Evolutionary conservation across 805 yeast species (phyloP).

Genomic region (Priceomyces fermenticarens): DNA sequence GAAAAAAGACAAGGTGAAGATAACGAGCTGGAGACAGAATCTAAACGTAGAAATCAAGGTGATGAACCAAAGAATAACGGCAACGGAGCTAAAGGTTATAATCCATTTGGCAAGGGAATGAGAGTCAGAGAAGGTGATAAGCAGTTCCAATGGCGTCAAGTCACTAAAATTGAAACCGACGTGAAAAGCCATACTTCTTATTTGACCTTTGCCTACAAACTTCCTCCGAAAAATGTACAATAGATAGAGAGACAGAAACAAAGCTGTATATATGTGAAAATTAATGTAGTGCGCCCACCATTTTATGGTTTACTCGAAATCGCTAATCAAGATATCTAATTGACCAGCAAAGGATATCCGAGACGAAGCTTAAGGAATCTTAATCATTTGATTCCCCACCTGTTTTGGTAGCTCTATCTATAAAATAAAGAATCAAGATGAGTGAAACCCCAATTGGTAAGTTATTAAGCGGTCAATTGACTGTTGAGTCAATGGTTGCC

Average conservation of each 20-base stretch:
- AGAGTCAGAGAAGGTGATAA: constrained; percentile 87
- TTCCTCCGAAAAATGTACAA: constrained; percentile 10
- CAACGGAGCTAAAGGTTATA: constrained; percentile 47
- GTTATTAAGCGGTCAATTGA: constrained; percentile 9
- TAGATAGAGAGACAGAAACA: constrained; percentile 1
- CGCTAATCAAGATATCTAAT: neutral
- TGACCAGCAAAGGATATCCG: neutral
- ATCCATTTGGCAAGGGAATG: constrained; percentile 91
- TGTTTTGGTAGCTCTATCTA: neutral
- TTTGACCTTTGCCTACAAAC: constrained; percentile 77
- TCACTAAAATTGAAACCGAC: constrained; percentile 81
- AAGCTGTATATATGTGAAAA: neutral
- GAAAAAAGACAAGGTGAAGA: constrained; percentile 22
- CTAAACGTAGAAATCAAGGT: constrained; percentile 33
- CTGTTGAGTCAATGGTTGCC: too few species aligned
- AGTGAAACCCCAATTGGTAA: constrained; percentile 30
- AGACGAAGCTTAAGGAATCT: too few species aligned
- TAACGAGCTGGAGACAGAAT: constrained; percentile 13
- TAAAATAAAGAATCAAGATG: constrained; percentile 11
- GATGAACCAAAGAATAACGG: too few species aligned
- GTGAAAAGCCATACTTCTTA: constrained; percentile 93
- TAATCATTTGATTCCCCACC: neutral
- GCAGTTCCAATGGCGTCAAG: constrained; percentile 74
- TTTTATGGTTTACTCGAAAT: constrained; percentile 1
- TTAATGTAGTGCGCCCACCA: constrained; percentile 5